Conservation (phyloP, 2,329 filamentous ascomycete species). For the Xylariaceae sp. region DNA sequence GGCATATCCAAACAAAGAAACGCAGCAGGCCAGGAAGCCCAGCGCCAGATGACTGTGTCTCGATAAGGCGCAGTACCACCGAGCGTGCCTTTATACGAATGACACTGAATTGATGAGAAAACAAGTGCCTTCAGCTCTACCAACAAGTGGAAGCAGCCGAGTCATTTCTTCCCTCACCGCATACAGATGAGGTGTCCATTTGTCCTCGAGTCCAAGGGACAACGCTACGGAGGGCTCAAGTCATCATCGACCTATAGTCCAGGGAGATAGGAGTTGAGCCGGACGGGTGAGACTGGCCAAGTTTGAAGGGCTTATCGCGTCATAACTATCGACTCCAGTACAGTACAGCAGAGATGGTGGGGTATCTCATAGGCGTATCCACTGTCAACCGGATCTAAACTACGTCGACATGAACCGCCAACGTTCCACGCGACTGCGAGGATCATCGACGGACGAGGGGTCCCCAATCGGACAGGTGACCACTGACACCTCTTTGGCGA, state of each 20-base stretch:
- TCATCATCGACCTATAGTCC: background rate
- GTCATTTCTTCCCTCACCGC: background rate
- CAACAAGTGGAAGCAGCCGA: no score
- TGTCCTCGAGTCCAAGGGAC: no score
- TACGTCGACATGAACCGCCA: background rate
- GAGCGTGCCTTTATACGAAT: background rate
- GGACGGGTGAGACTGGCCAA: no score
- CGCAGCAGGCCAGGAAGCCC: background rate
- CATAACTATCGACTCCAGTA: background rate
- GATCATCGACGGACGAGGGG: conserved; percentile 20
- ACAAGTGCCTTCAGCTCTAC: no score
- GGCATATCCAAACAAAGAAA: background rate
- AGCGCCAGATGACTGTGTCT: background rate
- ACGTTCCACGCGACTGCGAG: conserved; percentile 19
- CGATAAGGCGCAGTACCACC: background rate
- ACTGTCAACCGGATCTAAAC: background rate
- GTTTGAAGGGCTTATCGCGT: no score
- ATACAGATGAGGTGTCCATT: no score
- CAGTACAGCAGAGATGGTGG: background rate
- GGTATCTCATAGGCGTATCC: background rate
- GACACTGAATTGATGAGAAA: background rate
- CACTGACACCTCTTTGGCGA: conserved; percentile 11
- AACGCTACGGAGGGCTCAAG: no score
- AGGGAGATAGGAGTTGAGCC: no score
- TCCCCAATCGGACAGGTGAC: conserved; percentile 19